phyloP scores from a whole-genome alignment of 1,139 yeast genomes.

The Saccharomyces hybrid region DNA sequence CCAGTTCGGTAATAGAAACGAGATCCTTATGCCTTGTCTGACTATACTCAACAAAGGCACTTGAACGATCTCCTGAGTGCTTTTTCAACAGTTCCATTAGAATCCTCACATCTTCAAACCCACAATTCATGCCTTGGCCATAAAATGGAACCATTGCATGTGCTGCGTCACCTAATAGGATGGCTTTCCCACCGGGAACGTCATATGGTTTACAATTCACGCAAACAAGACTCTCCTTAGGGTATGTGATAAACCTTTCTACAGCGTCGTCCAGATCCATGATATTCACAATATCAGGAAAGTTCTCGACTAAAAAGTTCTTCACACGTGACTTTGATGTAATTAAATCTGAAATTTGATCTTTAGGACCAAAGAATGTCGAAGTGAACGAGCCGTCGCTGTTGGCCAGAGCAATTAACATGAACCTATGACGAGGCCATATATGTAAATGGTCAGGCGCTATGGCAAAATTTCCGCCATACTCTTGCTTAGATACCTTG shows the following conservation, averaged over 20 bases:
- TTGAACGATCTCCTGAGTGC: slow-evolving; percentile 36
- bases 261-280: slow-evolving; percentile 55
- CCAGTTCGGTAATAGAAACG: slow-evolving; percentile 67
- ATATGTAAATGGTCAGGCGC: slow-evolving; percentile 80
- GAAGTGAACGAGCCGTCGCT: slow-evolving; percentile 81
- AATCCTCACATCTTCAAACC: slow-evolving; percentile 80
- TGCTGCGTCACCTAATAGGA: slow-evolving; percentile 87
- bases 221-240: slow-evolving; percentile 71
- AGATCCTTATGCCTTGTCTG: slow-evolving; percentile 55
- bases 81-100: slow-evolving; percentile 50
- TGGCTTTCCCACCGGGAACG: slow-evolving; percentile 48
- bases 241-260: slow-evolving; percentile 50
- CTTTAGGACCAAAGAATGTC: slow-evolving; percentile 83
- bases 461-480: slow-evolving; percentile 37
- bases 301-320: slow-evolving; percentile 50
- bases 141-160: slow-evolving; percentile 97
- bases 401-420: slow-evolving; percentile 88
- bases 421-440: slow-evolving; percentile 83
- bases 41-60: slow-evolving; percentile 55
- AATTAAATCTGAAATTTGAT: slow-evolving; percentile 46
- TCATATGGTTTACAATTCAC: slow-evolving; percentile 64
- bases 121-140: slow-evolving; percentile 97
- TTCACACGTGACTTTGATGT: slow-evolving; percentile 39
- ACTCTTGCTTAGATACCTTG: slow-evolving; percentile 20
- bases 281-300: slow-evolving; percentile 65